Evolutionary conservation across 2,329 filamentous ascomycete species (phyloP).

Genomic region (Colletotrichum eleusines): DNA sequence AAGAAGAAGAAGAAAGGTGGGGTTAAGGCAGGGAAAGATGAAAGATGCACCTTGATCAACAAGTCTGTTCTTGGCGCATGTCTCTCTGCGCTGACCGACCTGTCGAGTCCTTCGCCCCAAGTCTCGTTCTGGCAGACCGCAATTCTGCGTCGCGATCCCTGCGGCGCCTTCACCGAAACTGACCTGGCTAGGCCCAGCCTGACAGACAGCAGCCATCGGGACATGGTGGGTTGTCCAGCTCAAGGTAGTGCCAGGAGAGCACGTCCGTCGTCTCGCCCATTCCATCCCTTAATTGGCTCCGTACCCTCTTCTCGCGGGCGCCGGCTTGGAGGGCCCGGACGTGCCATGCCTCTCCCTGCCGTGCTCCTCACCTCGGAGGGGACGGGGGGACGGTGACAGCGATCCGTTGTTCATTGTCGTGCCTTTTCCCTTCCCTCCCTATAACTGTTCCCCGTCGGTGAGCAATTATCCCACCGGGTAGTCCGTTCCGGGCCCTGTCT

Average conservation of each 20-base stretch:
- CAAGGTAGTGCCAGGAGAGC: slow-evolving; percentile 22
- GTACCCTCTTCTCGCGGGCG: slow-evolving; percentile 21
- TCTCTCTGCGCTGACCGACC: slow-evolving; percentile 6
- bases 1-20: background rate
- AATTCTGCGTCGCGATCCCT: slow-evolving; percentile 29
- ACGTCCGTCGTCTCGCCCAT: slow-evolving; percentile 25
- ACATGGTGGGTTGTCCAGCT: slow-evolving; percentile 5
- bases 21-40: background rate
- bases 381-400: slow-evolving; percentile 21
- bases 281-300: slow-evolving; percentile 31
- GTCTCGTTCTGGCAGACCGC: slow-evolving; percentile 1
- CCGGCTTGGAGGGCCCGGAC: slow-evolving; percentile 25
- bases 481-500: slow-evolving; percentile 11
- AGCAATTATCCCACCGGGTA: background rate
- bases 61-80: background rate
- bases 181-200: slow-evolving; percentile 23
- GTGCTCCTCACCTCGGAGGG: slow-evolving; percentile 32
- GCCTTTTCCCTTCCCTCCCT: slow-evolving; percentile 10
- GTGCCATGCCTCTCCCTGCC: slow-evolving; percentile 35
- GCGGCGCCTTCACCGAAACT: slow-evolving; percentile 25
- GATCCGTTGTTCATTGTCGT: slow-evolving; percentile 34
- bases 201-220: slow-evolving; percentile 19
- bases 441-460: slow-evolving; percentile 19
- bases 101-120: slow-evolving; percentile 18
- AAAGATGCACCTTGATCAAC: background rate